Percentiles rank a stretch among this genome's conserved stretches.
phyloP scores from a whole-genome alignment of 176 grass and related monocot genomes.

The Areca catechu region DNA sequence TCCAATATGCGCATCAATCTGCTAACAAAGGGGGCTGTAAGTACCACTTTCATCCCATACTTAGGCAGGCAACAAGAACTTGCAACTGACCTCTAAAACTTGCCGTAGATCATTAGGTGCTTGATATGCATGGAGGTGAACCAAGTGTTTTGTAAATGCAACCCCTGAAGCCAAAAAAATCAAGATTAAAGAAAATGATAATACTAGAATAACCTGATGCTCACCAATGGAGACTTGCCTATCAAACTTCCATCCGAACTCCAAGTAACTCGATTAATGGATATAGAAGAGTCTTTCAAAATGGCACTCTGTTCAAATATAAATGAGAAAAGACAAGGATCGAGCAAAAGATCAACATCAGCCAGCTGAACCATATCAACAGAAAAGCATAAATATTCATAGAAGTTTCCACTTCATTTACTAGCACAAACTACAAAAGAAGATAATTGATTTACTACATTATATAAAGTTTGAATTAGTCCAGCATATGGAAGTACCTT shows the following conservation, averaged over 20 bases:
- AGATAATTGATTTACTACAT: no score
- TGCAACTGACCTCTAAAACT: slow-evolving; percentile 52
- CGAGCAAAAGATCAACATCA: neutral
- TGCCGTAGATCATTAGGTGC: slow-evolving; percentile 64
- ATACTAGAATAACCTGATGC: neutral
- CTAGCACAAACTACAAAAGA: no score
- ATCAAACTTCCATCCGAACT: slow-evolving; percentile 89
- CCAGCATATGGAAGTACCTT: no score
- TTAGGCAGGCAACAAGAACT: slow-evolving; percentile 11
- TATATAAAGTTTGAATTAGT: no score
- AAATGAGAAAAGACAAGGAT: slow-evolving; percentile 20
- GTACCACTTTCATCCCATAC: neutral
- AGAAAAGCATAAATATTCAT: no score
- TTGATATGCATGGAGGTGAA: slow-evolving; percentile 81
- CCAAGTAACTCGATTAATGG: slow-evolving; percentile 80
- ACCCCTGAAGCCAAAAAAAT: slow-evolving; percentile 46
- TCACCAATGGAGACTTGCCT: slow-evolving; percentile 33
- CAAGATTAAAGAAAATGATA: neutral
- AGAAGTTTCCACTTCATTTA: no score
- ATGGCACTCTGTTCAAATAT: slow-evolving; percentile 39
- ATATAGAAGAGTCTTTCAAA: slow-evolving; percentile 64
- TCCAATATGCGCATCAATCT: slow-evolving; percentile 94
- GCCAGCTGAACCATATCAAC: no score
- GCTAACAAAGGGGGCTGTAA: slow-evolving; percentile 1
- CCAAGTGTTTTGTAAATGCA: slow-evolving; percentile 86